Base-by-base conservation (phyloP, 225 moss, liverwort and hornwort species). In the Antitrichia curtipendula region DNA sequence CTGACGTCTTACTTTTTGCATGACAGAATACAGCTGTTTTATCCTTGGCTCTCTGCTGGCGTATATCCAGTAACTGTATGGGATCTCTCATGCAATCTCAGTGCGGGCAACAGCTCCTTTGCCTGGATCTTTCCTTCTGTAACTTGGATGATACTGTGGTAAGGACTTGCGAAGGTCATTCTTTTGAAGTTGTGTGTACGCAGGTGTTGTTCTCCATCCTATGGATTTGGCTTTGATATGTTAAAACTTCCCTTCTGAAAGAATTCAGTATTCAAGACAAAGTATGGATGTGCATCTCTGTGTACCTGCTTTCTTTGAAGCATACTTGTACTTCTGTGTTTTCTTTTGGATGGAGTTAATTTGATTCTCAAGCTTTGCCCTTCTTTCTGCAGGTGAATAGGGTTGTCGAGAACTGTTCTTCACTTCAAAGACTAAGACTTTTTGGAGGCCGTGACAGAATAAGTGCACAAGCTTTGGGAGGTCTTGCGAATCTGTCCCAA, bases 31-130 rank as follows among this genome's bases (percentile, higher is more conserved):
- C 94, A 20, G 81, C 91, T 81, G 94, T 94, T 53, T 77, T 94
- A 59, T 94, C 94, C 16, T 57, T 94, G 76, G 90, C 94, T 81
- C 92, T 94, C 50, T 94, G 94, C 85, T 94, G 94, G 94, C 92
- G 92, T 64, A 84, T 94, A 38, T 90, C 92, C 64, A 92, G 90
- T 85, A 83, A 78, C 32, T 85, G 94, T 70, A 17, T 94, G 83
- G 88, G 88, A 70, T 88, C 91, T 59, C 82, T 94, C n/a, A 82
- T 89, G 85, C 82, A 84, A 65, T 91, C 92, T 90, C 90, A 92
- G 47, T 90, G 91, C 43, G 94, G 94, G 52, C 36, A 81, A 71
- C 94, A 89, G 77, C 92, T 94, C 16, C 90, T 92, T 68, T 92
- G 94, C 54, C 68, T 94, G 81, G 94, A 94, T 77, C 94, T 94